Percentiles rank a stretch among this genome's conserved stretches.
Conservation (phyloP, 441 rosid species). For the Pelargonium australe region DNA sequence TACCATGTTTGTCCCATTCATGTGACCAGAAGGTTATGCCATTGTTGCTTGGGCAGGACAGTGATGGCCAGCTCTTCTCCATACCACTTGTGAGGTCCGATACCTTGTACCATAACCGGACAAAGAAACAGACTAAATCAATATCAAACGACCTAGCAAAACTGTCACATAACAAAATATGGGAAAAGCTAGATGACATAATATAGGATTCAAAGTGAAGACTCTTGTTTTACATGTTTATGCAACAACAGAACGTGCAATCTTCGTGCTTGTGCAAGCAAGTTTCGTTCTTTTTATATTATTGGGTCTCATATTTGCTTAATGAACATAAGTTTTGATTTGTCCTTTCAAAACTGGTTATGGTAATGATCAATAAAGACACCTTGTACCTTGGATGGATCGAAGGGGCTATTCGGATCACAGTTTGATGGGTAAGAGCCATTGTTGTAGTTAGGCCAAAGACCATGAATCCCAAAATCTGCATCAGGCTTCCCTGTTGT, state of each 20-base stretch:
- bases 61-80: constrained; percentile 15
- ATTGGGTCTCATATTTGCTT: not conserved
- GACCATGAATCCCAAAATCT: constrained; percentile 86
- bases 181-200: too few relatives aligned
- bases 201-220: not conserved
- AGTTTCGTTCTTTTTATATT: not conserved
- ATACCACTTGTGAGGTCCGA: constrained; percentile 3
- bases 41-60: constrained; percentile 13
- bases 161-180: too few relatives aligned
- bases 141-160: too few relatives aligned
- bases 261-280: not conserved
- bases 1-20: constrained; percentile 21
- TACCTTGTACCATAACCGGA: not conserved
- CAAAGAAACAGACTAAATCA: not conserved
- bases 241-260: not conserved
- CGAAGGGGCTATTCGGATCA: constrained; percentile 45
- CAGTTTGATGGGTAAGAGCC: constrained; percentile 82
- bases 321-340: not conserved
- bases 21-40: constrained; percentile 12
- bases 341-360: not conserved
- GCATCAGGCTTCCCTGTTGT: constrained; percentile 73
- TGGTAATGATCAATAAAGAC: not conserved
- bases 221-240: not conserved
- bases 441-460: constrained; percentile 82
- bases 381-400: constrained; percentile 39